These are phyloP conservation scores for Fragosphaeria purpurea DNA, from an alignment of 2,329 filamentous ascomycete genomes.

Conservation along the genomic window DNA sequence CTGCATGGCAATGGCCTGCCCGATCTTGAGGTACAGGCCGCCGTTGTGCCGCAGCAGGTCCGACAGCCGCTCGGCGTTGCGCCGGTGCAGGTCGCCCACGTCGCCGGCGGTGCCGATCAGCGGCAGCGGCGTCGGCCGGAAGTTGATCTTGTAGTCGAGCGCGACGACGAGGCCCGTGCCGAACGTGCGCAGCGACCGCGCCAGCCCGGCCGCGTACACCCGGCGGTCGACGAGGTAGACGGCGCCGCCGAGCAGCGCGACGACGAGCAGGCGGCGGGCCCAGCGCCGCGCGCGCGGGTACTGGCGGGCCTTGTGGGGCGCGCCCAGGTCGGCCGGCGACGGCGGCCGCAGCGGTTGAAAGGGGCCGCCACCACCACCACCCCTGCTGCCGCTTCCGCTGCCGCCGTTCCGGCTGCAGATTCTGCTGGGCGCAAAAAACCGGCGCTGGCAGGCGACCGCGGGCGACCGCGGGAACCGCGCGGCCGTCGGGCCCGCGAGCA, in stretches of 20 bases:
- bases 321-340: slow-evolving; percentile 67
- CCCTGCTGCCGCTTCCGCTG: too few species aligned
- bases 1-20: slow-evolving; percentile 98
- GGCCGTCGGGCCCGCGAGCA: too few species aligned
- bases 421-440: too few species aligned
- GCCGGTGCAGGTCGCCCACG: slow-evolving; percentile 67
- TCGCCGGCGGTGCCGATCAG: slow-evolving; percentile 37
- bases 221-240: slow-evolving; percentile 61
- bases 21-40: slow-evolving; percentile 92
- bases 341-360: slow-evolving; percentile 66
- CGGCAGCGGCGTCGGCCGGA: slow-evolving; percentile 63
- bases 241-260: slow-evolving; percentile 48
- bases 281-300: slow-evolving; percentile 64
- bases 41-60: slow-evolving; percentile 77
- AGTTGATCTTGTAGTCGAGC: slow-evolving; percentile 94
- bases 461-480: too few species aligned
- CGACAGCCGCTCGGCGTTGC: slow-evolving; percentile 76
- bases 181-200: slow-evolving; percentile 74
- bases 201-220: slow-evolving; percentile 69
- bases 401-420: too few species aligned
- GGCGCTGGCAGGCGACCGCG: too few species aligned
- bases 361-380: slow-evolving; percentile 20
- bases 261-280: slow-evolving; percentile 60
- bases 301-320: slow-evolving; percentile 57
- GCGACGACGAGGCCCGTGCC: slow-evolving; percentile 69